Conservation (phyloP, 352 stramenopile genomes). For the Phytophthora meadii region DNA sequence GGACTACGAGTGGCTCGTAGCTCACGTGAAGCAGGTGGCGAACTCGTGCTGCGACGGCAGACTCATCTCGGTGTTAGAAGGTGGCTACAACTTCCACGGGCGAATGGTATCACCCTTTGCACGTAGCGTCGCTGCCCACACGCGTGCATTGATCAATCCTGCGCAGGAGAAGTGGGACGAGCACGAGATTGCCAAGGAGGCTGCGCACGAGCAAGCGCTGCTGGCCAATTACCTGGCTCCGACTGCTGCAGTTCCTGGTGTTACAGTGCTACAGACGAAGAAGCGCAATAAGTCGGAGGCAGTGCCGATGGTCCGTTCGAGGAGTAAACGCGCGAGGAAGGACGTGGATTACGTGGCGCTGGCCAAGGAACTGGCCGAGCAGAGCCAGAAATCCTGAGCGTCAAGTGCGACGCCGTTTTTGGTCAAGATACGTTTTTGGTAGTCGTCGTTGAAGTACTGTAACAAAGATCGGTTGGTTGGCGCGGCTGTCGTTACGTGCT, state of each 20-base stretch:
- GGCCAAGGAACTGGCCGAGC: conserved; percentile 53
- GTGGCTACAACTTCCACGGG: conserved; percentile 89
- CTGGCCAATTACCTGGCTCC: conserved; percentile 57
- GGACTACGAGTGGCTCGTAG: conserved; percentile 87
- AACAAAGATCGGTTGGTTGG: too few species aligned
- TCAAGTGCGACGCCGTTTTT: conserved; percentile 5
- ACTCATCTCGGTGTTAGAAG: conserved; percentile 86
- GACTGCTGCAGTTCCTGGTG: conserved; percentile 8
- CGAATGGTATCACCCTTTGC: conserved; percentile 85
- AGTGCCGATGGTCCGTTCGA: conserved; percentile 22
- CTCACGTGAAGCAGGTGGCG: conserved; percentile 76
- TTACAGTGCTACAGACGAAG: conserved; percentile 40
- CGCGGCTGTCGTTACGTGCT: too few species aligned
- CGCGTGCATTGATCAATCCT: conserved; percentile 63
- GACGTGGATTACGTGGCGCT: conserved; percentile 77
- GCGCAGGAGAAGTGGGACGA: conserved; percentile 57
- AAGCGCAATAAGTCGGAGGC: conserved; percentile 34
- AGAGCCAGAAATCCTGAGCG: conserved; percentile 27
- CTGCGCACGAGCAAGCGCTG: conserved; percentile 52
- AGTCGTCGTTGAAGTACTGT: too few species aligned
- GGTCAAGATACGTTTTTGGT: conserved; percentile 21
- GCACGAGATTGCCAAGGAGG: conserved; percentile 55
- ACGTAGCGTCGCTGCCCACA: conserved; percentile 75
- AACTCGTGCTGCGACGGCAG: conserved; percentile 74
- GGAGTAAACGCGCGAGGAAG: conserved; percentile 62